Conservation (phyloP, 139 green algal genomes). For the Micractinium conductrix region DNA sequence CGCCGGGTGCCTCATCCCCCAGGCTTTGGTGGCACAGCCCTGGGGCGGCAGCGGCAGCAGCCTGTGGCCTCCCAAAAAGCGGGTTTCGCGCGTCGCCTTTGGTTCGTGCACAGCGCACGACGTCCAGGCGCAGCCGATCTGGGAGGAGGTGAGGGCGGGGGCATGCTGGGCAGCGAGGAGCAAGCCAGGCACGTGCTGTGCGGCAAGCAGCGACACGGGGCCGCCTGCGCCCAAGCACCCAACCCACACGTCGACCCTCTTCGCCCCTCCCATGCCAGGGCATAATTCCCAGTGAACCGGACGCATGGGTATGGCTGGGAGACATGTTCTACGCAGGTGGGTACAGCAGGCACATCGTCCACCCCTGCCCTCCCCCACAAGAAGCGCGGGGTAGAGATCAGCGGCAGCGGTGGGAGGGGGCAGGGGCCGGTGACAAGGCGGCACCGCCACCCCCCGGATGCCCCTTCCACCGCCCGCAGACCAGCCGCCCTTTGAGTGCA, state of each 20-base stretch:
- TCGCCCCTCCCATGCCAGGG: slow-evolving; percentile 15
- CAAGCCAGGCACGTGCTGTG: neutral
- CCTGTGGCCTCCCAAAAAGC: slow-evolving; percentile 14
- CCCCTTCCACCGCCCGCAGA: no score
- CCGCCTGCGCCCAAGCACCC: neutral
- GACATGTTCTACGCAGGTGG: slow-evolving; percentile 69
- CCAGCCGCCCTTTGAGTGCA: slow-evolving; percentile 40
- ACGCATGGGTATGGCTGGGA: slow-evolving; percentile 78
- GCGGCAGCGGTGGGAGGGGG: no score
- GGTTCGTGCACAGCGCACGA: slow-evolving; percentile 66
- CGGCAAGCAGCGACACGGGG: no score
- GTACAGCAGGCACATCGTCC: no score
- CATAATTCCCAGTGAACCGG: slow-evolving; percentile 59
- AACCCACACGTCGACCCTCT: neutral
- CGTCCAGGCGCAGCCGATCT: slow-evolving; percentile 55
- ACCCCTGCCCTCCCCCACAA: no score
- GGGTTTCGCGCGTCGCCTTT: slow-evolving; percentile 55
- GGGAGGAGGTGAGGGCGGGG: slow-evolving; percentile 35
- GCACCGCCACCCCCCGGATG: no score
- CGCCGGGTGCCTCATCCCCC: slow-evolving; percentile 21
- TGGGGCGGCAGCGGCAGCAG: neutral
- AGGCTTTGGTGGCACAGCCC: neutral
- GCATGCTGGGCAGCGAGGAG: neutral
- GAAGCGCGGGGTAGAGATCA: no score
- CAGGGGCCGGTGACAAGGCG: no score